A percentile compares a stretch with the other conserved stretches of the same genome.
These are phyloP conservation scores for Cyberlindnera mycetangii DNA, from an alignment of 805 yeast genomes.

Conservation along the genomic window DNA sequence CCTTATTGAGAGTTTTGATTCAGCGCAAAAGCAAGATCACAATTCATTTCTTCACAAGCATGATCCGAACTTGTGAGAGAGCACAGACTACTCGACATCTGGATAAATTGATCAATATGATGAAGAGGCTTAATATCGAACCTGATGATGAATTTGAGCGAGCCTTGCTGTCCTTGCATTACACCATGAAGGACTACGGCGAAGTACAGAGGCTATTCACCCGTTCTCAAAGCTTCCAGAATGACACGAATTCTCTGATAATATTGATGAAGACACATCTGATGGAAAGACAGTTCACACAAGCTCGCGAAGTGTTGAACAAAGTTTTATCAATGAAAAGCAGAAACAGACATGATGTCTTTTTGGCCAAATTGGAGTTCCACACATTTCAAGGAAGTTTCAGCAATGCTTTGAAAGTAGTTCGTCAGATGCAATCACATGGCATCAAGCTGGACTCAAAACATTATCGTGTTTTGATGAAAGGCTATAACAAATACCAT, in stretches of 20 bases:
- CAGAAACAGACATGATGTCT: neutral
- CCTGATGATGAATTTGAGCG: conserved; percentile 15
- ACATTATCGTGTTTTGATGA: conserved; percentile 33
- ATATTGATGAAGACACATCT: conserved; percentile 20
- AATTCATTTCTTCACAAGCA: conserved; percentile 9
- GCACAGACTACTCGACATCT: conserved; percentile 10
- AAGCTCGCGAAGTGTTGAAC: conserved; percentile 13
- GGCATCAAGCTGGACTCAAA: conserved; percentile 17
- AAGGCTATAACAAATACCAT: conserved; percentile 27
- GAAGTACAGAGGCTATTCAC: conserved; percentile 14
- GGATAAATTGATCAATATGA: conserved; percentile 10
- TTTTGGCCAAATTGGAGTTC: conserved; percentile 10
- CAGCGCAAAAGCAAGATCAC: conserved; percentile 9
- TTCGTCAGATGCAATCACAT: conserved; percentile 29
- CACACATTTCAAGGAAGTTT: conserved; percentile 19
- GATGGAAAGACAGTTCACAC: conserved; percentile 1
- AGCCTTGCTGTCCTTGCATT: conserved; percentile 17
- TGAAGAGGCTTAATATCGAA: conserved; percentile 14
- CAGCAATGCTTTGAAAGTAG: conserved; percentile 30
- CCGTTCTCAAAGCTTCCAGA: neutral
- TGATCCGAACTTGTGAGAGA: conserved; percentile 16
- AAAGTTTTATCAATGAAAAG: neutral
- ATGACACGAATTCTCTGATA: conserved; percentile 8
- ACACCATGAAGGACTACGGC: conserved; percentile 8
- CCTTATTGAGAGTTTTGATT: conserved; percentile 15